Base-by-base conservation (phyloP, 108 stramenopile genomes). In the Nitzschia sp. region DNA sequence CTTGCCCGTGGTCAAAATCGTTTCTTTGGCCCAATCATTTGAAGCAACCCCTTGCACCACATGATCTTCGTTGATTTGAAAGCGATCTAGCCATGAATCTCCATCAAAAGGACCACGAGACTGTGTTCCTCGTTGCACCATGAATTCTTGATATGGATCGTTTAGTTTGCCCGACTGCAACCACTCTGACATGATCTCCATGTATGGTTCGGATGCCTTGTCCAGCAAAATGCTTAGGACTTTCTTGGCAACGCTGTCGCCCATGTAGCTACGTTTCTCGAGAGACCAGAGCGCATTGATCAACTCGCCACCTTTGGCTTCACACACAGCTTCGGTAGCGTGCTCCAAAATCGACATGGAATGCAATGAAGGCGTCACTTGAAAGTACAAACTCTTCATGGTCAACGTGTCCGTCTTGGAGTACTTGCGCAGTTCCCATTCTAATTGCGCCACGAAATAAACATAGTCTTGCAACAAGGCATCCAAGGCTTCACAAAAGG, bases 71-170 rank as follows among this genome's bases (percentile, higher is more conserved):
- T 74, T 70, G 18, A 88, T 70, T 13, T 53, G 42, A 51, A 85
- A 94, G 68, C 79, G 78, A 47, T 68, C 63, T 23, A 34, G 48
- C 87, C 86, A 88, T 32, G 82, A 72, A 32, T 81, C 82, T 38
- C 85, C 74, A 34, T 76, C 70, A 21, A 72, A 58, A 19, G 46
- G n/a, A 6, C 15, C 38, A 1, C 49, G 30, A 5, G n/a, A 18
- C 1, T 59, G 25, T 11, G 26, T 54, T 0, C 46, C n/a, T 25
- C 68, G 48, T 58, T 78, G 66, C 30, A 98, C 82, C 95, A 98
- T 94, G 73, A 98, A 98, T 64, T 98, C 97, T 25, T 70, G 66
- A 67, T 93, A 96, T 6, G 92, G 95, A 70, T 98, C 97, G 46
- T 81, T 66, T 17, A 98, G 66, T 46, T 64, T 77, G 35, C 97